A percentile compares a stretch with the other conserved stretches of the same genome.
Evolutionary conservation across 2,329 filamentous ascomycete genomes (phyloP).

Genomic region (Penicillium sp.): DNA sequence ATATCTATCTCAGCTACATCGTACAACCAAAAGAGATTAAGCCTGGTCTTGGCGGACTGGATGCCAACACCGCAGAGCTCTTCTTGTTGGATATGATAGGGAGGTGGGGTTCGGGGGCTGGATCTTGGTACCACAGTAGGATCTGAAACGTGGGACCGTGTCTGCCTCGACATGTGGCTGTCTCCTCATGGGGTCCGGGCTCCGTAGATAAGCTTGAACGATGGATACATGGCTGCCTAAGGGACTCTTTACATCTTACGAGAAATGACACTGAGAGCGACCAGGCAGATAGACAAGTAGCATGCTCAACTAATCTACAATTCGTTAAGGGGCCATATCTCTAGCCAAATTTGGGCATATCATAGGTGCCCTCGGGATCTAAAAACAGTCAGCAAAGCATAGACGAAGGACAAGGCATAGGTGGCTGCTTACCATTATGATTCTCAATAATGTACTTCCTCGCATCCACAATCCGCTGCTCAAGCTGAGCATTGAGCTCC

Average conservation of each 20-base stretch:
- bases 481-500: conserved; percentile 48
- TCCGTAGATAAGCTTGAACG: no score
- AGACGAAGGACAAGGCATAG: background rate
- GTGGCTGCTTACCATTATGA: conserved; percentile 48
- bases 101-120: background rate
- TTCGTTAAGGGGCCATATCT: background rate
- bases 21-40: background rate
- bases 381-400: conserved; percentile 2
- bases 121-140: no score
- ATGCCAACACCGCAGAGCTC: background rate
- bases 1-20: background rate
- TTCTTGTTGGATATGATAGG: background rate
- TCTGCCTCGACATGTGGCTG: no score
- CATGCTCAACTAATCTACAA: background rate
- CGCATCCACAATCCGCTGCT: conserved; percentile 48
- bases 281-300: background rate
- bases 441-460: conserved; percentile 52
- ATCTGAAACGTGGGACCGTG: no score
- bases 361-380: conserved; percentile 55
- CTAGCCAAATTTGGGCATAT: conserved; percentile 43
- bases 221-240: no score
- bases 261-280: no score
- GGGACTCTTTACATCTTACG: no score
- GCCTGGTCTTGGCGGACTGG: background rate
- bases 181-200: no score